Conservation (phyloP, 106 monocot genomes). For the Agapanthus africanus region DNA sequence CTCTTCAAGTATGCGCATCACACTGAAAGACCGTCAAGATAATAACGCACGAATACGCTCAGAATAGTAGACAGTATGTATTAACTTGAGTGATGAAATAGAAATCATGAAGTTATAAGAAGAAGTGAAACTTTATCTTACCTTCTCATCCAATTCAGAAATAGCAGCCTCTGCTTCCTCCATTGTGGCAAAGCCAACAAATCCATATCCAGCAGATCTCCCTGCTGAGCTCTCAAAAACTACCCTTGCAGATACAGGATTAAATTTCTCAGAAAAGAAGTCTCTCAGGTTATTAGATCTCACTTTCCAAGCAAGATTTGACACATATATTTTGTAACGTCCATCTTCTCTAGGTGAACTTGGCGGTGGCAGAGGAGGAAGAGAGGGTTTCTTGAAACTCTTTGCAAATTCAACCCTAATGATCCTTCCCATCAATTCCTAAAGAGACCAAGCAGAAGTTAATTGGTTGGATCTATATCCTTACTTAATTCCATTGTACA, state of each 20-base stretch:
- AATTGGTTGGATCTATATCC: no score
- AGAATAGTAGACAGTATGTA: not conserved
- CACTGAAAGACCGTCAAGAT: not conserved
- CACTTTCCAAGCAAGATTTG: conserved; percentile 89
- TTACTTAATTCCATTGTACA: no score
- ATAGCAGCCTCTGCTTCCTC: conserved; percentile 82
- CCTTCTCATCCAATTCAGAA: conserved; percentile 84
- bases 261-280: conserved; percentile 57
- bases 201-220: conserved; percentile 82
- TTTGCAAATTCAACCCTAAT: conserved; percentile 85
- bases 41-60: not conserved
- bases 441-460: no score
- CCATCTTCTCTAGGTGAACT: conserved; percentile 18
- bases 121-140: conserved; percentile 19
- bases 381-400: conserved; percentile 53
- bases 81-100: not conserved
- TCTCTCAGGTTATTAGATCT: conserved; percentile 59
- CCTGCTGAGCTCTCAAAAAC: conserved; percentile 65
- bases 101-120: not conserved
- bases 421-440: conserved; percentile 70
- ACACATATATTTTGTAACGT: conserved; percentile 60
- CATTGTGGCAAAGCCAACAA: conserved; percentile 72
- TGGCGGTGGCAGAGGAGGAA: conserved; percentile 20
- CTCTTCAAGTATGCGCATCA: not conserved
- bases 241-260: conserved; percentile 57